Evolutionary conservation across 345 rosid species (phyloP).

Genomic region (Hypericum perforatum): DNA sequence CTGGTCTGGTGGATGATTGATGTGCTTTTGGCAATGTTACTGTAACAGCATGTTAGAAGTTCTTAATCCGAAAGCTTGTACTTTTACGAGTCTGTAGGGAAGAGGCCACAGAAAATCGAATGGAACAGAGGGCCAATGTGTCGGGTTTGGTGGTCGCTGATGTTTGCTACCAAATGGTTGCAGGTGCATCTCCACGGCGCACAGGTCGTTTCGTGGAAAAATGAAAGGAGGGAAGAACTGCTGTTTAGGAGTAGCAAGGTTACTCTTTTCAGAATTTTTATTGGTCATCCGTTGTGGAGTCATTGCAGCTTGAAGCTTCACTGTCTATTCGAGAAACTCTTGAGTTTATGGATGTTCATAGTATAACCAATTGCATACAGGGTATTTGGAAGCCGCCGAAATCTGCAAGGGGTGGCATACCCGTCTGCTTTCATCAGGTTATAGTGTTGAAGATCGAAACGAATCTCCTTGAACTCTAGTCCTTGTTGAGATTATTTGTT

Average conservation of each 20-base stretch:
- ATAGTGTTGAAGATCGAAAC: background rate
- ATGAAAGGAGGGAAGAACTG: background rate
- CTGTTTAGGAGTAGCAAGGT: background rate
- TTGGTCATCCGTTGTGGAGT: background rate
- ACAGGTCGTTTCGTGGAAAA: background rate
- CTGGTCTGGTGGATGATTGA: too few species aligned
- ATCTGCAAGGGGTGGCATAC: conserved; percentile 24
- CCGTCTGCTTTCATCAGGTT: conserved; percentile 27
- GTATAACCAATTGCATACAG: conserved; percentile 4
- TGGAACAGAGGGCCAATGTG: too few species aligned
- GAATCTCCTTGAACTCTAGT: background rate
- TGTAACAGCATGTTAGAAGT: too few species aligned
- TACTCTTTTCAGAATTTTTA: background rate
- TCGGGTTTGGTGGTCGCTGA: background rate
- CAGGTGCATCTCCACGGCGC: conserved; percentile 1
- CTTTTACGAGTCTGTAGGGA: too few species aligned
- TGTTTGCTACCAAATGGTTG: background rate
- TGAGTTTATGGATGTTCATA: too few species aligned
- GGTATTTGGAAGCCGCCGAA: conserved; percentile 20
- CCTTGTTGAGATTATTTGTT: background rate
- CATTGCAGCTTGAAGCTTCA: background rate
- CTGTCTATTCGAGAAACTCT: too few species aligned
- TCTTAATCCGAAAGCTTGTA: too few species aligned
- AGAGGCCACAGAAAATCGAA: too few species aligned
- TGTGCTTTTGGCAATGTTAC: too few species aligned